A percentile compares a stretch with the other conserved stretches of the same genome.
phyloP scores from a whole-genome alignment of 2,329 filamentous ascomycete genomes.

The Dryadomyces quercivorus region DNA sequence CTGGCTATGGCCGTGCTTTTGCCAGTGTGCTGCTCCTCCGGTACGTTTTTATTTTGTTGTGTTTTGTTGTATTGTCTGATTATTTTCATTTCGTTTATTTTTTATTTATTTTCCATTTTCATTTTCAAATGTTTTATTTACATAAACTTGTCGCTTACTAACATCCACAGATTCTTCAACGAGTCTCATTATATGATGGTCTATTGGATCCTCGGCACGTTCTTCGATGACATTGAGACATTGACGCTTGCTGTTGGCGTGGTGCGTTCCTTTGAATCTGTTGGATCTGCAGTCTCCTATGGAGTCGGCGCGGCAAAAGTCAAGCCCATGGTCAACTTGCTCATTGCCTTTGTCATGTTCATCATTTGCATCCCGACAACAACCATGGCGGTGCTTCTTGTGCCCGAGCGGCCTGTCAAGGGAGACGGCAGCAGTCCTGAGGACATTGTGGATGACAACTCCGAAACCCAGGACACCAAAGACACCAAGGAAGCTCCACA shows the following conservation, averaged over 20 bases:
- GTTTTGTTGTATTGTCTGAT: too few species aligned
- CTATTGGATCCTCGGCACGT: slow-evolving; percentile 37
- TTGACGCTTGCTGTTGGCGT: slow-evolving; percentile 35
- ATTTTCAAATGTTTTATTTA: too few species aligned
- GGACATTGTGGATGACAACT: background rate
- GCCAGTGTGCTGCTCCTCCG: slow-evolving; percentile 34
- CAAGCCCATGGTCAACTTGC: slow-evolving; percentile 33
- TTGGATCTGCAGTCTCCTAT: slow-evolving; percentile 33
- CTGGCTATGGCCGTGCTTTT: slow-evolving; percentile 33
- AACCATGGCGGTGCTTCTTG: slow-evolving; percentile 21
- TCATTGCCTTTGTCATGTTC: slow-evolving; percentile 36
- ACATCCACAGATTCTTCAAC: slow-evolving; percentile 27
- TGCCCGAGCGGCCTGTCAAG: slow-evolving; percentile 18
- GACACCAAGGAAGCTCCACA: too few species aligned
- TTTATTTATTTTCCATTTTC: too few species aligned
- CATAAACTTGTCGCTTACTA: too few species aligned
- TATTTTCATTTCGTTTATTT: too few species aligned
- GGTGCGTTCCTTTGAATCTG: slow-evolving; percentile 33
- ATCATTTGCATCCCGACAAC: slow-evolving; percentile 26
- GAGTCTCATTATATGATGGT: slow-evolving; percentile 39
- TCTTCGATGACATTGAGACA: slow-evolving; percentile 37
- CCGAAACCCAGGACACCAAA: background rate
- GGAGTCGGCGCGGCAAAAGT: slow-evolving; percentile 33
- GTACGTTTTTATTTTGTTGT: too few species aligned
- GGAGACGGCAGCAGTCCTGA: background rate